phyloP scores from a whole-genome alignment of 352 stramenopile genomes.

The Paralagenidium karlingii region DNA sequence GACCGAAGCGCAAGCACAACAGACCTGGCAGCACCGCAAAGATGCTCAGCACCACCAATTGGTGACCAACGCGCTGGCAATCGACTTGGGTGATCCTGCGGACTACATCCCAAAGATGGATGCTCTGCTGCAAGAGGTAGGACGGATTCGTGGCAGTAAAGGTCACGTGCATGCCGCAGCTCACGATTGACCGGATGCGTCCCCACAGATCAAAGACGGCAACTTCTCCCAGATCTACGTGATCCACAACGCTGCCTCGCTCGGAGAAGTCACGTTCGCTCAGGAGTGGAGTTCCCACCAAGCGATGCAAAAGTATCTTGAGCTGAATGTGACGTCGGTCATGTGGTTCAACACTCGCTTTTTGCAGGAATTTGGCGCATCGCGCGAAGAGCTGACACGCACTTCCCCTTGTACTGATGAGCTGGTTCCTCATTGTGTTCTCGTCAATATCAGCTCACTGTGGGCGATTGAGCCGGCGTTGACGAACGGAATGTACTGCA shows the following conservation, averaged over 20 bases:
- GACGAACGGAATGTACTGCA: conserved; percentile 74
- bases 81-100: conserved; percentile 27
- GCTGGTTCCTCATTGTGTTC: conserved; percentile 10
- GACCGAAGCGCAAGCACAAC: conserved; percentile 23
- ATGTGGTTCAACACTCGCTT: conserved; percentile 77
- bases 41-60: too few relatives aligned
- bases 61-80: conserved; percentile 11
- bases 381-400: conserved; percentile 16
- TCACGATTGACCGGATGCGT: too few relatives aligned
- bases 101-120: conserved; percentile 45
- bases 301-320: conserved; percentile 37
- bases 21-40: conserved; percentile 17
- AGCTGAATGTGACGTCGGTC: conserved; percentile 79
- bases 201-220: conserved; percentile 11
- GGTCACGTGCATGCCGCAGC: too few relatives aligned
- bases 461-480: conserved; percentile 68
- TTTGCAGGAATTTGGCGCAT: conserved; percentile 38
- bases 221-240: conserved; percentile 35
- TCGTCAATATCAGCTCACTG: conserved; percentile 82
- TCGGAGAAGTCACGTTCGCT: conserved; percentile 47
- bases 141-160: too few relatives aligned
- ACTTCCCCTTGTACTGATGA: too few relatives aligned
- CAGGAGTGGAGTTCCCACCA: conserved; percentile 30
- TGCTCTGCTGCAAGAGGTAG: conserved; percentile 15
- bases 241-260: conserved; percentile 76